Evolutionary conservation across 1,284 basidiomycete genomes (phyloP), one percentile per base, ranked within the genome.

Genomic region (Marasmius sp.): DNA sequence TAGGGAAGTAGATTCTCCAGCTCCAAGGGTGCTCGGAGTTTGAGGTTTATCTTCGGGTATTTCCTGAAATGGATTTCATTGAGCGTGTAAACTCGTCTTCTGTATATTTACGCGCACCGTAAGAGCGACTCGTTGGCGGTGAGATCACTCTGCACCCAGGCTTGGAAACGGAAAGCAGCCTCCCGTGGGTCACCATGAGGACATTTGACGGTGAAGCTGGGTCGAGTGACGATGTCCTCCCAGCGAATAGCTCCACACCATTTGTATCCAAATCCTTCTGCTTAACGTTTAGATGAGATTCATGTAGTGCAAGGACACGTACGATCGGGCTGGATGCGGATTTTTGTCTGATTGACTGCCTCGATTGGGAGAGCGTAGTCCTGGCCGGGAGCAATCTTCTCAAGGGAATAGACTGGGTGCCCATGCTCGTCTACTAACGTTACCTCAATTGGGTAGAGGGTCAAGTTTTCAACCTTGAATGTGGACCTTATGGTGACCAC

Each of bases 1-100:
- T 93, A 98, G 0, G 98, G 98, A 50, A 99, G 79, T 27, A 99
- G 78, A 71, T 99, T 99, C 78, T 99, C 97, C 10, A 99, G 80
- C 72, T 99, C 97, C 41, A 99, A 85, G 0, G 97, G 97, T 9
- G 97, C 95, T n/a, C 95, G 89, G 58, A 99, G 84, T 60, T 88
- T 89, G 47, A 99, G 80, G 54, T 86, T 89, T 63, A 98, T 86
- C 71, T 89, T 90, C 0, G 97, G 97, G 68, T 92, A 93, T 74
- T 86, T 87, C 59, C 93, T 95, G 68, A 6, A 60, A 47, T 54
- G 34, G 6, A 52, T 33, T 41, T 5, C 36, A 22, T 47, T 54
- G 16, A 27, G 38, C 14, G 7, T 22, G 49, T 45, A 11, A 37
- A 11, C 20, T 9, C 11, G 14, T 7, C 33, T 41, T 22, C 34